phyloP scores from a whole-genome alignment of 208 protist genomes.

The Acanthamoeba lenticulata region DNA sequence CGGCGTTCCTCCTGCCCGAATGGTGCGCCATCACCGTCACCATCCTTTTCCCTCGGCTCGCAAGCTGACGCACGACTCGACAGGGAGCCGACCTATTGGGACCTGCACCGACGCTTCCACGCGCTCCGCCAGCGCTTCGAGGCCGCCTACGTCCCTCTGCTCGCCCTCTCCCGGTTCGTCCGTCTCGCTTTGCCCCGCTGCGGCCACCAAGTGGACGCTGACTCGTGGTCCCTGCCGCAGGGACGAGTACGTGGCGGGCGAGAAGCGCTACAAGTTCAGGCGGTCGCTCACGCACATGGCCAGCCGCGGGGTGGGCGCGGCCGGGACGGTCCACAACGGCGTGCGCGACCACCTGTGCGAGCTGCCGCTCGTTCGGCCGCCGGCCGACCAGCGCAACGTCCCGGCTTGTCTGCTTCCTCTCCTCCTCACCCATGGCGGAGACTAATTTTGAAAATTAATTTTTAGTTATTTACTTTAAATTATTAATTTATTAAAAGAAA shows the following conservation, averaged over 20 bases:
- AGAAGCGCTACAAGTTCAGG: conserved; percentile 19
- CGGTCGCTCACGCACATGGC: not conserved
- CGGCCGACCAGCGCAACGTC: not conserved
- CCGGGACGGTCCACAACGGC: no score
- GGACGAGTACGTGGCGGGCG: not conserved
- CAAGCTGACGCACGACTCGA: not conserved
- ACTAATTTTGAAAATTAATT: no score
- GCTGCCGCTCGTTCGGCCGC: not conserved
- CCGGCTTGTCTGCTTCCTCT: not conserved
- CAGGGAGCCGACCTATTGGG: not conserved
- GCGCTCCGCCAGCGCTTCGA: not conserved
- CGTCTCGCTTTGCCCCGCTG: no score
- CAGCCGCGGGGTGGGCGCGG: not conserved
- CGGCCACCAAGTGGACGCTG: not conserved
- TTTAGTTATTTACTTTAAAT: no score
- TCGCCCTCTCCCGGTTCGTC: not conserved
- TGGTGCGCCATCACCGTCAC: not conserved
- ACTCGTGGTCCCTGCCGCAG: not conserved
- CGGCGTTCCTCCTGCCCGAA: not conserved
- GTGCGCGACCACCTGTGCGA: not conserved
- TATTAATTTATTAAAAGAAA: no score
- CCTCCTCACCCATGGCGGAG: not conserved
- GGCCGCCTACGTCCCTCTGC: not conserved
- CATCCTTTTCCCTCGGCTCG: not conserved
- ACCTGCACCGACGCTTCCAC: not conserved